Percentiles rank a stretch among this genome's conserved stretches.
Evolutionary conservation across 306 rosid genomes (phyloP).

Genomic region (Begonia fuchsioides): DNA sequence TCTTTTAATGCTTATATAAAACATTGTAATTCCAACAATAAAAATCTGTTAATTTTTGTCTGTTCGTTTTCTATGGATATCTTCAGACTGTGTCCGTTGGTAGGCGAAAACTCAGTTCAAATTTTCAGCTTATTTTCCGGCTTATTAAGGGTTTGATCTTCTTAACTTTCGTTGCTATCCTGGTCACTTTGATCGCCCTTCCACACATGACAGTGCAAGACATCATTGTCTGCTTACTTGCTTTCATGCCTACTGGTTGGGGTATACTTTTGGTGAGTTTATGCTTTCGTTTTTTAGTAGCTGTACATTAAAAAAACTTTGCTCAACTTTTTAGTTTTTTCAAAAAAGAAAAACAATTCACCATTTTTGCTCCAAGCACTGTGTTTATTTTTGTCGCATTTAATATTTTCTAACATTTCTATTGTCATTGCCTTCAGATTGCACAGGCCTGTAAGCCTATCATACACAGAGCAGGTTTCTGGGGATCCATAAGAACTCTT

Average conservation of each 20-base stretch:
- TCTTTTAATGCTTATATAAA: no score
- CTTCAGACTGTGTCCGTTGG: conserved; percentile 82
- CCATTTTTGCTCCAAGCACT: no score
- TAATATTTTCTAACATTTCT: not conserved
- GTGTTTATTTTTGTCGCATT: not conserved
- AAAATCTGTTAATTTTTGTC: no score
- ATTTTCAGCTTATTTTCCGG: conserved; percentile 86
- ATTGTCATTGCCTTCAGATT: conserved; percentile 28
- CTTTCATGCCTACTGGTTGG: conserved; percentile 99
- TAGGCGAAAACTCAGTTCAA: conserved; percentile 76
- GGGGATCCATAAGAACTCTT: conserved; percentile 76
- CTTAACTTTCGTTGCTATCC: conserved; percentile 64
- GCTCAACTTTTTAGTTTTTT: no score
- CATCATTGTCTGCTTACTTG: conserved; percentile 88
- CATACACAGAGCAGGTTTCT: conserved; percentile 52
- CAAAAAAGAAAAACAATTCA: no score
- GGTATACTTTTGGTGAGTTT: conserved; percentile 75
- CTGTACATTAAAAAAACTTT: not conserved
- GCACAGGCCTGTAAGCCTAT: conserved; percentile 79
- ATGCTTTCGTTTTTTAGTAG: not conserved
- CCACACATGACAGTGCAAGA: conserved; percentile 82
- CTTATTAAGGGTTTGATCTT: conserved; percentile 83
- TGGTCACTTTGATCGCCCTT: conserved; percentile 65
- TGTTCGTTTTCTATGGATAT: not conserved
- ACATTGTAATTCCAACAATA: no score